Conservation (phyloP, 352 stramenopile genomes). For the Phytophthora brassicae region DNA sequence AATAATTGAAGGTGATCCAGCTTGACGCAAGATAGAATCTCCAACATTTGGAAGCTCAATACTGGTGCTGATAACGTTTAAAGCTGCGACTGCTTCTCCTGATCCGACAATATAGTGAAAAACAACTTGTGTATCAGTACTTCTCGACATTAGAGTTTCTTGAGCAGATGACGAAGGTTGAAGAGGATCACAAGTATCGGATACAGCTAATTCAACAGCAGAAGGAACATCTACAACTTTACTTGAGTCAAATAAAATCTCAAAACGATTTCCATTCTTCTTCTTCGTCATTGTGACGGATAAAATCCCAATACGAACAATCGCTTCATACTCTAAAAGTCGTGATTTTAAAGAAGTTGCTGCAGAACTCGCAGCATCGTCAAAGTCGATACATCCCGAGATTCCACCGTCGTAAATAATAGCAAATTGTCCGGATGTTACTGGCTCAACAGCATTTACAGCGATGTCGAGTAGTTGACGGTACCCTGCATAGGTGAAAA, state of each 20-base stretch:
- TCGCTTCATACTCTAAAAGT: conserved; percentile 42
- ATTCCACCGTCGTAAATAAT: conserved; percentile 42
- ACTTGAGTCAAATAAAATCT: conserved; percentile 54
- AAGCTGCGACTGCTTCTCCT: conserved; percentile 26
- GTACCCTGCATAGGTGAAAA: conserved; percentile 52
- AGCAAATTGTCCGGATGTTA: conserved; percentile 68
- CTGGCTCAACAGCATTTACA: conserved; percentile 44
- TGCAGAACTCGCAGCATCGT: conserved; percentile 42
- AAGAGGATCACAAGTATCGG: conserved; percentile 61
- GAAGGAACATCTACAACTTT: conserved; percentile 46
- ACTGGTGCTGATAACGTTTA: conserved; percentile 32
- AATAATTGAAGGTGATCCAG: conserved; percentile 32
- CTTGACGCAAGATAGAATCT: conserved; percentile 36
- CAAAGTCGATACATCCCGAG: conserved; percentile 56
- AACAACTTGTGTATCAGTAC: conserved; percentile 40
- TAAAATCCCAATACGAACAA: conserved; percentile 52
- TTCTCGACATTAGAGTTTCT: conserved; percentile 40
- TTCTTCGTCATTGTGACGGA: conserved; percentile 43
- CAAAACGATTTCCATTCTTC: conserved; percentile 66
- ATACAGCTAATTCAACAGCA: conserved; percentile 37
- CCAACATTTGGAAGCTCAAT: conserved; percentile 30
- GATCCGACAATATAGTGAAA: conserved; percentile 63
- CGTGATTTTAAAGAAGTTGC: conserved; percentile 46
- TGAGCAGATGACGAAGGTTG: conserved; percentile 38
- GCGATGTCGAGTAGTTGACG: conserved; percentile 73